Base-by-base conservation (phyloP, 352 stramenopile species). In the Pythium scleroteichum region DNA sequence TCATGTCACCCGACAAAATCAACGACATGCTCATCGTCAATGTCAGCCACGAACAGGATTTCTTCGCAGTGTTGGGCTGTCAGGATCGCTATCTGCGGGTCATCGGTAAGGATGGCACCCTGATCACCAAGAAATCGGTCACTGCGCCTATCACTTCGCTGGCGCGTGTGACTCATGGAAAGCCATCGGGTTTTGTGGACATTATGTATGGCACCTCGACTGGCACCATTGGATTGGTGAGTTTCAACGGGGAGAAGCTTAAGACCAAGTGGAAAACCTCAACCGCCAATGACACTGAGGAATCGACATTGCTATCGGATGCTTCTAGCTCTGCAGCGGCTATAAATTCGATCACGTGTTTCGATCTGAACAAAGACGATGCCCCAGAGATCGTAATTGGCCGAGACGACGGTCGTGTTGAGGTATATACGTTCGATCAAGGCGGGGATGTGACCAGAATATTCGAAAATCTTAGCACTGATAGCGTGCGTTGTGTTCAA, bases 301-400 rank as follows among this genome's bases (percentile, higher is more conserved):
- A 59, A 16, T 53, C 16, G 10, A 24, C 56, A 60, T 45, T 41
- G 66, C 61, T 14, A 33, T 53, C 17, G 32, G 1, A 1, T 54
- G 57, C 59, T 29, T 22, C 42, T 4, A 52, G 23, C 27, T 72
- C 64, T 5, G 78, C 71, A 7, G 71, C 73, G 1, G 56, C 69
- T 8, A 84, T 96, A 64, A 94, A 92, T 40, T 91, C 82, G 38
- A 89, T 96, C 26, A 58, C 66, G 19, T 85, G 79, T 38, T 90
- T 80, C 38, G 87, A 96, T 39, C 76, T 94, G 24, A 92, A 90
- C 72, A 87, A 81, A 24, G 87, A 94, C 60, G 85, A 88, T 62
- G 67, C 80, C 1, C 72, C 72, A 0, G 84, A 94, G 66, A 81
- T 96, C 38, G 66, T 96, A 13, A 71, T 96, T 7, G 87, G 80